phyloP scores from a whole-genome alignment of 768 basidiomycete genomes.

The Suillus americanus region DNA sequence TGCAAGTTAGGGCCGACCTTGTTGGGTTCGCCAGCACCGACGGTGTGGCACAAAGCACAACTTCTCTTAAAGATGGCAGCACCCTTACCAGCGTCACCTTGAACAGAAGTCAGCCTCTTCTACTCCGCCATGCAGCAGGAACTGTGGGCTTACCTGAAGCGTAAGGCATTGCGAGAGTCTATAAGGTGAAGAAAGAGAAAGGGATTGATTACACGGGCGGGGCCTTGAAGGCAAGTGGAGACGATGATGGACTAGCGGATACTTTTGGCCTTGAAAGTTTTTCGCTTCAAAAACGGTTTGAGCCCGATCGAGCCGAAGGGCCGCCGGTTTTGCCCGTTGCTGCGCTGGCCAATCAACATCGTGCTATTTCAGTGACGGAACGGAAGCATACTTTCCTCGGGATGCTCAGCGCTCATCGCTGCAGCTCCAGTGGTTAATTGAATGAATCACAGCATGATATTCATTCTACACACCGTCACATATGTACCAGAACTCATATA shows the following conservation, averaged over 20 bases:
- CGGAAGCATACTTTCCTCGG: conserved; percentile 1
- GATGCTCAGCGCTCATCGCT: background rate
- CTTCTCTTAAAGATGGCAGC: conserved; percentile 96
- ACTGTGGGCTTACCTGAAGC: conserved; percentile 35
- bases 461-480: background rate
- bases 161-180: conserved; percentile 39
- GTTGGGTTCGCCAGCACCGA: conserved; percentile 72
- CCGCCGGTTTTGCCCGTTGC: conserved; percentile 28
- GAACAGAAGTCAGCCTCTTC: background rate
- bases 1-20: conserved; percentile 96
- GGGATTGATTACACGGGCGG: conserved; percentile 1
- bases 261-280: conserved; percentile 10
- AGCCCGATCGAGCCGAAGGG: conserved; percentile 22
- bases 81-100: conserved; percentile 88
- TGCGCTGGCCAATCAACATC: conserved; percentile 21
- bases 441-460: background rate
- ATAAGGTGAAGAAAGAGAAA: conserved; percentile 7
- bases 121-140: background rate
- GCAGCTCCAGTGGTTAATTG: background rate
- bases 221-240: conserved; percentile 13
- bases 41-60: conserved; percentile 92
- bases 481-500: background rate
- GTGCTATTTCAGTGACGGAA: conserved; percentile 2
- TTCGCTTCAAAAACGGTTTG: conserved; percentile 16
- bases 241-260: conserved; percentile 8